These are phyloP conservation scores for Bruguiera hainesii DNA, from an alignment of 441 rosid genomes.

Conservation along the genomic window DNA sequence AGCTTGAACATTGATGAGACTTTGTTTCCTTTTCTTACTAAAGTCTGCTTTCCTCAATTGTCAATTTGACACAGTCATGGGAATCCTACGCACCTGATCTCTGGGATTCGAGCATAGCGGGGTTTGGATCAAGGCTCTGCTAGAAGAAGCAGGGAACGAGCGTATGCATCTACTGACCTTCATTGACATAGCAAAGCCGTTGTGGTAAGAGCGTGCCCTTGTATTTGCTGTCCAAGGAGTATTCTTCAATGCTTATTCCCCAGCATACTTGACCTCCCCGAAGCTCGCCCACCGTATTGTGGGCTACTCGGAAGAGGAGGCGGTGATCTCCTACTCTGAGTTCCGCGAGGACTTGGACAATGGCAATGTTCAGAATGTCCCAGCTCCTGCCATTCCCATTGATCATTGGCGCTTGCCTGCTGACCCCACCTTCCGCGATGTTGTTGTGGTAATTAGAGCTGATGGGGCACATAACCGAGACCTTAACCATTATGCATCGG, in stretches of 20 bases:
- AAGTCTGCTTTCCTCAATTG: no score
- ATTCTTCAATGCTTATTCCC: slow-evolving; percentile 79
- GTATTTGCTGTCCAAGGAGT: slow-evolving; percentile 78
- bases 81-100: slow-evolving; percentile 49
- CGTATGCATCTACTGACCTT: slow-evolving; percentile 94
- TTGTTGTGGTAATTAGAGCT: slow-evolving; percentile 65
- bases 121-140: slow-evolving; percentile 83
- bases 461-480: slow-evolving; percentile 98
- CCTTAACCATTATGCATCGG: slow-evolving; percentile 62
- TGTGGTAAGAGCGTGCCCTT: slow-evolving; percentile 73
- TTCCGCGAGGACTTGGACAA: slow-evolving; percentile 65
- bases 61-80: slow-evolving; percentile 52
- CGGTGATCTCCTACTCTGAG: slow-evolving; percentile 74
- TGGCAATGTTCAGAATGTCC: slow-evolving; percentile 58
- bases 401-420: slow-evolving; percentile 83
- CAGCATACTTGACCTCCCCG: slow-evolving; percentile 62
- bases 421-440: slow-evolving; percentile 68
- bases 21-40: no score
- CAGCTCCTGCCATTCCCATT: slow-evolving; percentile 86
- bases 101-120: slow-evolving; percentile 75
- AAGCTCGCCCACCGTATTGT: slow-evolving; percentile 75
- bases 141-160: slow-evolving; percentile 93
- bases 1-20: no score
- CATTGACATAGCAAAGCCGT: slow-evolving; percentile 63
- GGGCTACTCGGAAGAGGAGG: slow-evolving; percentile 90